phyloP scores from a whole-genome alignment of 352 stramenopile species.

The Pythium guiyangense region DNA sequence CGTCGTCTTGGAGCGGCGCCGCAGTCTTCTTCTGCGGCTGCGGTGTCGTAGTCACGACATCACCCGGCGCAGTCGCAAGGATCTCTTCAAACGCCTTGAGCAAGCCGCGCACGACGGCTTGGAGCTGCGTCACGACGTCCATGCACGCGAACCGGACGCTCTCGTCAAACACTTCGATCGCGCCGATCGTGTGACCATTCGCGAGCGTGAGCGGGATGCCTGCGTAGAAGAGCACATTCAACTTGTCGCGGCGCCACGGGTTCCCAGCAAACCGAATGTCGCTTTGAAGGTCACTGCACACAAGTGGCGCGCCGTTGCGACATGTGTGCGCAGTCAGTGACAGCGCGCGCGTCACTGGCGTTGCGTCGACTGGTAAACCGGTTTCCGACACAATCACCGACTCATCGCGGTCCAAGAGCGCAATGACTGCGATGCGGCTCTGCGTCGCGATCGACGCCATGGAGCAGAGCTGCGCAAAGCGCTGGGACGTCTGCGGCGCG shows the following conservation, averaged over 20 bases:
- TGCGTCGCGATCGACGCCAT: slow-evolving; percentile 75
- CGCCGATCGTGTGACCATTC: slow-evolving; percentile 63
- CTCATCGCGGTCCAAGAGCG: slow-evolving; percentile 51
- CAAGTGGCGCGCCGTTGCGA: slow-evolving; percentile 48
- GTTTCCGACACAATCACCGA: slow-evolving; percentile 51
- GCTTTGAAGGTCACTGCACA: slow-evolving; percentile 55
- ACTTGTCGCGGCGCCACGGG: slow-evolving; percentile 39
- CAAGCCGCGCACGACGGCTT: slow-evolving; percentile 67
- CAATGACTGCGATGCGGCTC: slow-evolving; percentile 63
- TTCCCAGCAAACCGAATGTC: slow-evolving; percentile 72
- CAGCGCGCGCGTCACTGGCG: slow-evolving; percentile 29
- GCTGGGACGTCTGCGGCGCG: slow-evolving; percentile 32
- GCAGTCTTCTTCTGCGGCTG: background rate
- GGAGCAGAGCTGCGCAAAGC: slow-evolving; percentile 62
- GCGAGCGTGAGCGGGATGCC: slow-evolving; percentile 73
- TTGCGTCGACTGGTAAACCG: slow-evolving; percentile 16
- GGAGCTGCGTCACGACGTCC: slow-evolving; percentile 60
- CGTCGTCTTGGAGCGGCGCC: background rate
- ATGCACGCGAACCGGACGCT: slow-evolving; percentile 49
- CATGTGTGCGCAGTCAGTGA: slow-evolving; percentile 67
- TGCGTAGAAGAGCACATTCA: slow-evolving; percentile 65
- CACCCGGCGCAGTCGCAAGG: slow-evolving; percentile 24
- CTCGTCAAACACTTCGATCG: slow-evolving; percentile 65
- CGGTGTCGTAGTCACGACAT: background rate
- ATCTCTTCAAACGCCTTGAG: slow-evolving; percentile 77